Conservation (phyloP, 306 rosid genomes). For the Mucuna pruriens region DNA sequence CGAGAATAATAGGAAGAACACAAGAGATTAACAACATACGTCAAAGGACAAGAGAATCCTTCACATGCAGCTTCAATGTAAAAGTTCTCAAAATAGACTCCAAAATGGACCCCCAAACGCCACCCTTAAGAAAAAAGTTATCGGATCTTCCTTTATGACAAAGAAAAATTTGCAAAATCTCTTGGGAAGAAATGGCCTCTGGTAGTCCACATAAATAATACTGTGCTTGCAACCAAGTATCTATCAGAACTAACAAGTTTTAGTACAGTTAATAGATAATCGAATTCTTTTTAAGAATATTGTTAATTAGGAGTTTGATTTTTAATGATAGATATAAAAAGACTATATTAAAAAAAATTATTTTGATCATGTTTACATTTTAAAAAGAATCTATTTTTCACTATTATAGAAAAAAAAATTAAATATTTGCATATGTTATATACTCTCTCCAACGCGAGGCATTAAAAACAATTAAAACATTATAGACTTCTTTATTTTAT, state of each 20-base stretch:
- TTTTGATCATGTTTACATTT: no score
- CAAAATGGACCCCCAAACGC: background rate
- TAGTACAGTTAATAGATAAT: no score
- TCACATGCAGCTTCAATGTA: conserved; percentile 30
- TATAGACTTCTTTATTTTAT: background rate
- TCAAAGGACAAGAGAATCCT: conserved; percentile 29
- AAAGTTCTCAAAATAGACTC: conserved; percentile 24
- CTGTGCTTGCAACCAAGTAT: background rate
- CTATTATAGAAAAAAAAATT: no score
- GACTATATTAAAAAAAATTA: no score
- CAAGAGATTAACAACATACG: conserved; percentile 33
- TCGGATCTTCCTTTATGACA: background rate
- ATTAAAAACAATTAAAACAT: background rate
- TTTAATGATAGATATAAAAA: no score
- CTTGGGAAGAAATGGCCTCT: background rate
- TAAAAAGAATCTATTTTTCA: no score
- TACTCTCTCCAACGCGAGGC: background rate
- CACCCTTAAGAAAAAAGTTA: background rate
- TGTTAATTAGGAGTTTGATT: no score
- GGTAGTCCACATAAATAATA: background rate
- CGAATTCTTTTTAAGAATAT: no score
- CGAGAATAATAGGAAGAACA: conserved; percentile 18
- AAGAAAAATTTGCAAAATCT: background rate
- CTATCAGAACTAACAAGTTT: no score
- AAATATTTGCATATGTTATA: background rate